phyloP scores from a whole-genome alignment of 352 stramenopile species.

The Globisporangium mamillatum region DNA sequence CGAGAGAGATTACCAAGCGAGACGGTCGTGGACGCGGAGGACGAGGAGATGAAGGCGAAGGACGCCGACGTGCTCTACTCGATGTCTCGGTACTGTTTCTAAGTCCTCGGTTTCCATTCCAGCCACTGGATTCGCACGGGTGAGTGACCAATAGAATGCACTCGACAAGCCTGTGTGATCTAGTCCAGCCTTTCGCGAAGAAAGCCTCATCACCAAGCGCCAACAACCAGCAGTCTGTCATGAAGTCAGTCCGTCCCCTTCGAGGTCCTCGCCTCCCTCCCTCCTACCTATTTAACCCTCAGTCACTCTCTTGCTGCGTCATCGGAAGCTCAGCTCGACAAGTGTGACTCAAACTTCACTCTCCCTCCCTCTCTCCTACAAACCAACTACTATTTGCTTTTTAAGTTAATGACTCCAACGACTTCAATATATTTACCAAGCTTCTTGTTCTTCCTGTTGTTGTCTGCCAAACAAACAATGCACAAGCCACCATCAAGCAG shows the following conservation, averaged over 20 bases:
- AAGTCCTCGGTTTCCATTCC: conserved; percentile 9
- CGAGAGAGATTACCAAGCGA: conserved; percentile 29
- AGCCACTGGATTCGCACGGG: background rate
- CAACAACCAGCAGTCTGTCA: background rate
- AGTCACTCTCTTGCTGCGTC: conserved; percentile 20
- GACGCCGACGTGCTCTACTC: conserved; percentile 57
- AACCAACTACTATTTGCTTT: background rate
- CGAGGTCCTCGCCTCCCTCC: background rate
- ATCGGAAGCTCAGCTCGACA: conserved; percentile 24
- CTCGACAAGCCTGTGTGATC: background rate
- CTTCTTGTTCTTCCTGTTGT: background rate
- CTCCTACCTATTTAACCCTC: conserved; percentile 10
- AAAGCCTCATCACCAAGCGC: background rate
- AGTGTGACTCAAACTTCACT: conserved; percentile 4
- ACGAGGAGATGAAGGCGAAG: conserved; percentile 56
- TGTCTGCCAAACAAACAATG: background rate
- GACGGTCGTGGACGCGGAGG: conserved; percentile 35
- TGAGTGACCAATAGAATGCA: conserved; percentile 17
- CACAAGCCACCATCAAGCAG: too few species aligned
- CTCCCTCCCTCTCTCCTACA: background rate
- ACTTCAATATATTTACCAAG: conserved; percentile 5
- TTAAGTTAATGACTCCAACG: conserved; percentile 2
- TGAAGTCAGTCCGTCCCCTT: background rate
- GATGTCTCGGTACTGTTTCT: conserved; percentile 58
- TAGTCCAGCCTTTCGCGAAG: background rate